A percentile compares a stretch with the other conserved stretches of the same genome.
Evolutionary conservation across 768 basidiomycete species (phyloP).

Genomic region (Suillus variegatus): DNA sequence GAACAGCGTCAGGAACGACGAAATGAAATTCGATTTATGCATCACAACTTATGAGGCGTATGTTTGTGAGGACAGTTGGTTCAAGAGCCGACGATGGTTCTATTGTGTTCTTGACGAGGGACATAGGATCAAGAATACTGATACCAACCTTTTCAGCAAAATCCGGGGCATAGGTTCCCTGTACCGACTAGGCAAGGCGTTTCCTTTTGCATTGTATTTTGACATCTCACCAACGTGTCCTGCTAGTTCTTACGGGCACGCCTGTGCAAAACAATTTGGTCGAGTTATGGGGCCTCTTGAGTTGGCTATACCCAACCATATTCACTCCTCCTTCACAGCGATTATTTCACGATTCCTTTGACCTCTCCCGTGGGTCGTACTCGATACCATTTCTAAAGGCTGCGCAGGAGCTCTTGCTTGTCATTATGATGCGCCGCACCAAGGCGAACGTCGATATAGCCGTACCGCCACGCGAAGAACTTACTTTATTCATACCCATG

Average conservation of each 20-base stretch:
- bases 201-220: not conserved
- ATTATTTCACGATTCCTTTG: slow-evolving; percentile 53
- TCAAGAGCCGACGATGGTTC: slow-evolving; percentile 59
- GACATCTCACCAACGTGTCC: not conserved
- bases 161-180: slow-evolving; percentile 57
- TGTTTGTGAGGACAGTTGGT: slow-evolving; percentile 56
- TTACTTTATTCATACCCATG: slow-evolving; percentile 57
- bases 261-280: slow-evolving; percentile 69
- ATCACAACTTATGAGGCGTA: slow-evolving; percentile 73
- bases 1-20: slow-evolving; percentile 37
- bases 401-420: slow-evolving; percentile 47
- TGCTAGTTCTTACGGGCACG: slow-evolving; percentile 67
- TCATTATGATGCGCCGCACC: slow-evolving; percentile 62
- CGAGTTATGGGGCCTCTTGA: slow-evolving; percentile 58
- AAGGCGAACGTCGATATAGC: slow-evolving; percentile 49
- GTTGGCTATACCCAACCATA: slow-evolving; percentile 55
- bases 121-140: slow-evolving; percentile 73
- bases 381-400: slow-evolving; percentile 48
- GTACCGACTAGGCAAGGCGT: slow-evolving; percentile 52
- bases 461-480: slow-evolving; percentile 60
- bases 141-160: slow-evolving; percentile 52
- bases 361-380: slow-evolving; percentile 55
- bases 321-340: slow-evolving; percentile 51
- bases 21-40: slow-evolving; percentile 46
- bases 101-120: slow-evolving; percentile 68